Evolutionary conservation across 345 rosid genomes (phyloP), one percentile per base, ranked within the genome.

Genomic region (Dovyalis caffra): DNA sequence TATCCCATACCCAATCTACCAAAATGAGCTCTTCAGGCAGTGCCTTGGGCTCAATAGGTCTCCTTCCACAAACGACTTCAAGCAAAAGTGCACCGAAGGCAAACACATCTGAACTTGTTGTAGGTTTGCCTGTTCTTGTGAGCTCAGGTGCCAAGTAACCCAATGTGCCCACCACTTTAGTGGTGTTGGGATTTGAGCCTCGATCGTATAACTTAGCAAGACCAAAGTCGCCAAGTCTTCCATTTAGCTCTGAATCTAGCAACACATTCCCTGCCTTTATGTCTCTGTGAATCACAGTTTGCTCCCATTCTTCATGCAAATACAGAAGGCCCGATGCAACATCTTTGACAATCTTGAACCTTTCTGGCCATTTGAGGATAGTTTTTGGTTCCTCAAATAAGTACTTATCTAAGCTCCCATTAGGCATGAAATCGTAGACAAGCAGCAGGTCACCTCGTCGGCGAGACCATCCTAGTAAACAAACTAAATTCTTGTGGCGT

Each of bases 241-340:
- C 49, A 43, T 43, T 43, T 14, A 43, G 49, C 15, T 43, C 49
- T 4, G 49, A 43, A n/a, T n/a, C 96, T n/a, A n/a, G n/a, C n/a
- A n/a, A n/a, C n/a, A n/a, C n/a, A n/a, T n/a, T n/a, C n/a, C n/a
- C n/a, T n/a, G n/a, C n/a, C n/a, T n/a, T n/a, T n/a, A n/a, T n/a
- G n/a, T n/a, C n/a, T n/a, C n/a, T n/a, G n/a, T n/a, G n/a, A n/a
- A n/a, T n/a, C n/a, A n/a, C n/a, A n/a, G n/a, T n/a, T n/a, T n/a
- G n/a, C n/a, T n/a, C n/a, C n/a, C n/a, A n/a, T n/a, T n/a, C n/a
- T n/a, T n/a, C n/a, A n/a, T n/a, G n/a, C n/a, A n/a, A n/a, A n/a
- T n/a, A n/a, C n/a, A n/a, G n/a, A n/a, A n/a, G n/a, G n/a, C n/a
- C n/a, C n/a, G n/a, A n/a, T n/a, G n/a, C n/a, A n/a, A n/a, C n/a